phyloP scores from a whole-genome alignment of 2,329 filamentous ascomycete species.

The Microdochium paspali region DNA sequence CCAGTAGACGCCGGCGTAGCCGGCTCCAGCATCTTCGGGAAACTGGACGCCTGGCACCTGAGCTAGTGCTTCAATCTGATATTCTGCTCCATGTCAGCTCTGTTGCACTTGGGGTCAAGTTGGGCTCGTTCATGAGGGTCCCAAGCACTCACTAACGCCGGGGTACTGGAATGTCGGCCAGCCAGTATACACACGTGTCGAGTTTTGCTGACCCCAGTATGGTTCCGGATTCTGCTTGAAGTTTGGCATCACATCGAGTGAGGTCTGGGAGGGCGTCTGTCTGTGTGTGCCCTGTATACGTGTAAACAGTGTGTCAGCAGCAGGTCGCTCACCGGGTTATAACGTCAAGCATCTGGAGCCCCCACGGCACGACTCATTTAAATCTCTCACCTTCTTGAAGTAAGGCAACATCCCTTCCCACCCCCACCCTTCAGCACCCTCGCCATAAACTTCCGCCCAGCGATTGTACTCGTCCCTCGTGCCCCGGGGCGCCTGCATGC shows the following conservation, averaged over 20 bases:
- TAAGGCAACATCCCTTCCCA: constrained; percentile 30
- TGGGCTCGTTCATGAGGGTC: not conserved
- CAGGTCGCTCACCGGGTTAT: no score
- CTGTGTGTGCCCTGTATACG: not conserved
- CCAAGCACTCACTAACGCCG: not conserved
- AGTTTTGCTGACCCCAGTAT: constrained; percentile 1
- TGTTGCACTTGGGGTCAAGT: not conserved
- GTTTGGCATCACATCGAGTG: not conserved
- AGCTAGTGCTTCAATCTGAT: constrained; percentile 2
- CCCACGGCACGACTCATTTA: no score
- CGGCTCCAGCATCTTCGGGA: constrained; percentile 1
- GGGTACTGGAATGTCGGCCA: constrained; percentile 4
- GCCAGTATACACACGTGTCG: constrained; percentile 1
- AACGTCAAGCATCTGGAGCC: no score
- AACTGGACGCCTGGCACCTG: constrained; percentile 1
- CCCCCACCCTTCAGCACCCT: constrained; percentile 19
- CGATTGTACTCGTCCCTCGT: constrained; percentile 20
- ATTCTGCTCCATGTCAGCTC: not conserved
- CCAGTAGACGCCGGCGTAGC: constrained; percentile 4
- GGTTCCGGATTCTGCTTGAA: not conserved
- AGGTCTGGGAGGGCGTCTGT: not conserved
- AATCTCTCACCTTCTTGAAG: constrained; percentile 25
- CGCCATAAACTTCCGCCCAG: constrained; percentile 17
- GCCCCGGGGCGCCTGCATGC: constrained; percentile 14
- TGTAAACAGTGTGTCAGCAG: not conserved